Evolutionary conservation across 768 basidiomycete species (phyloP), one percentile per base, ranked within the genome.

Genomic region (Russula olivacea): DNA sequence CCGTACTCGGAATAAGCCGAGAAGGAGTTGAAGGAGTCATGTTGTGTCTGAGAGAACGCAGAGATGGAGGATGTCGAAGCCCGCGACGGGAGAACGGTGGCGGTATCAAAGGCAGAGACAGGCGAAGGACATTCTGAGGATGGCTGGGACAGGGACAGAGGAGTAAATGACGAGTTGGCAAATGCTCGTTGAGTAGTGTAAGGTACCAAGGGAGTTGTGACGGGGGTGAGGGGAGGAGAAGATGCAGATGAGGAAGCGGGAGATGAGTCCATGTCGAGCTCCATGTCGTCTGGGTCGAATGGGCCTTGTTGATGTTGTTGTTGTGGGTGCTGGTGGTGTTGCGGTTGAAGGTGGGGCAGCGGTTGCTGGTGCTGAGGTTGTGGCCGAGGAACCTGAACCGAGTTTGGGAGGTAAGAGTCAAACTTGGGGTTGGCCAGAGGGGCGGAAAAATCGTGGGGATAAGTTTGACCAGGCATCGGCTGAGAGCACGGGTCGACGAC

Each of bases 231-330:
- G 32, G 77, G 78, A 12, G 78, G 79, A 4, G 79, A 69, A 41
- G 76, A 74, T 10, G 74, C 71, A 21, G 73, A 69, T 25, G 74
- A 74, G 8, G 75, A 73, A 51, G 74, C 71, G 36, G 71, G 70
- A n/a, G 64, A 70, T 40, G 72, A 65, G 67, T 89, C 88, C 28
- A 78, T 71, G 56, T 89, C 88, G 23, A 90, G 79, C 68, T 91
- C 89, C 88, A 91, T 91, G 68, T 91, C 89, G 71, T 89, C 88
- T 0, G 86, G 77, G 70, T 90, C 89, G 68, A 88, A 87, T 0
- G 80, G 75, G 3, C 78, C 75, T 25, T 77, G 71, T 63, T 76
- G 74, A 60, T 74, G 74, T 14, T 72, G 54, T 12, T 30, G 52
- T 48, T 70, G 74, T 28, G 71, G 74, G 14, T 59, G 66, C 1